Conservation (phyloP, 1,139 yeast genomes). For the Nakaseomyces glabratus region DNA sequence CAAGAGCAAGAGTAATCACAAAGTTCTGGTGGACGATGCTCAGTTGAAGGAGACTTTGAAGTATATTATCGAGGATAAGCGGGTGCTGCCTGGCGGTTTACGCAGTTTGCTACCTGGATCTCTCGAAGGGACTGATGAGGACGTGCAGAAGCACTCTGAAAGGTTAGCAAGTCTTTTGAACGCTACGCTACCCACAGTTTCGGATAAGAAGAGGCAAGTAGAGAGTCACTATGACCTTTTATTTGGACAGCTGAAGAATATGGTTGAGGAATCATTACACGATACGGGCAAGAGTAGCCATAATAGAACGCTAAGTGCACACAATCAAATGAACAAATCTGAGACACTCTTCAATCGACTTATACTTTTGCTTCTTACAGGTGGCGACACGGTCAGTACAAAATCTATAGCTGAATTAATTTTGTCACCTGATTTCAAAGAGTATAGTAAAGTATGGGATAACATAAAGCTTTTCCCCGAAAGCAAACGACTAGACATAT, state of each 20-base stretch:
- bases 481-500: conserved; percentile 14
- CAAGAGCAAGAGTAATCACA: neutral
- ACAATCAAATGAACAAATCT: too few relatives aligned
- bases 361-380: conserved; percentile 2
- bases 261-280: conserved; percentile 17
- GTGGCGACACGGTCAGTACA: conserved; percentile 4
- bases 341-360: conserved; percentile 1
- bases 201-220: conserved; percentile 17
- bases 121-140: conserved; percentile 8
- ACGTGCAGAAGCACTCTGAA: conserved; percentile 20
- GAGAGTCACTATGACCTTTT: conserved; percentile 26
- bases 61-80: conserved; percentile 20
- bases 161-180: conserved; percentile 24
- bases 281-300: too few relatives aligned
- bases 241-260: conserved; percentile 20
- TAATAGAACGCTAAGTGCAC: too few relatives aligned
- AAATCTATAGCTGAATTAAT: conserved; percentile 15
- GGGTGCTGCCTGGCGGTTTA: conserved; percentile 11
- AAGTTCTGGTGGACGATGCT: conserved; percentile 11
- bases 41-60: conserved; percentile 22
- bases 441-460: conserved; percentile 15
- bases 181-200: conserved; percentile 23
- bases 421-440: conserved; percentile 15
- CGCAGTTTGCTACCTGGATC: conserved; percentile 5
- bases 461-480: conserved; percentile 16